Base-by-base conservation (phyloP, 805 yeast genomes). In the Trichomonascus vanleenenianus region DNA sequence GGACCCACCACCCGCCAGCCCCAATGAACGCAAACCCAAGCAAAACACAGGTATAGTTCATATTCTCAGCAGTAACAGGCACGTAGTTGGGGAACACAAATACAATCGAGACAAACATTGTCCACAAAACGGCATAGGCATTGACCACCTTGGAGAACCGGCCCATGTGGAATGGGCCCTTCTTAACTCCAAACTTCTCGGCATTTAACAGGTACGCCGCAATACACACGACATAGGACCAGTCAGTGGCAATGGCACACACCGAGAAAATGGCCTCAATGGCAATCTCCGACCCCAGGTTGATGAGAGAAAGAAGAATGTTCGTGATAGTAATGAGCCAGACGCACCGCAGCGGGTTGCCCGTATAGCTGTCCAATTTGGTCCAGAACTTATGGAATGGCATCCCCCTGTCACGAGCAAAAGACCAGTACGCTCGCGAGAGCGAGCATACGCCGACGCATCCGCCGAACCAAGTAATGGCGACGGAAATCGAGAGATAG, bases 391-490 rank as follows among this genome's bases (percentile, higher is more conserved):
- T 67, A 47, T 75, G 73, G 55, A 68, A 75, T 1, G 94, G 94
- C 37, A 85, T 62, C 0, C 87, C 94, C 31, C 79, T 83, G 60
- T 85, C 94, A 64, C 94, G 74, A 43, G 89, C 85, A 64, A 85
- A 78, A 25, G 86, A 81, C 59, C 76, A 84, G 0, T 86, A 83
- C 12, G 82, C 74, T 71, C 94, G 74, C 2, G 91, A 83, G 81
- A 1, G 93, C 83, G 34, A 83, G 70, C 45, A 43, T 0, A 89
- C 74, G 2, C 93, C 89, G 41, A 85, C 78, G 2, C 87, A 81
- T 8, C 45, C 48, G 3, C 39, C 39, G 19, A 85, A 86, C 59
- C 84, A 84, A 3, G 81, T 55, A 15, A 83, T 75, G 18, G 88
- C 82, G 0, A 87, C 89, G 25, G 79, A 66, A 43, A 85, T 72